Base-by-base conservation (phyloP, 176 grass and related monocot genomes). In the Pharus latifolius region DNA sequence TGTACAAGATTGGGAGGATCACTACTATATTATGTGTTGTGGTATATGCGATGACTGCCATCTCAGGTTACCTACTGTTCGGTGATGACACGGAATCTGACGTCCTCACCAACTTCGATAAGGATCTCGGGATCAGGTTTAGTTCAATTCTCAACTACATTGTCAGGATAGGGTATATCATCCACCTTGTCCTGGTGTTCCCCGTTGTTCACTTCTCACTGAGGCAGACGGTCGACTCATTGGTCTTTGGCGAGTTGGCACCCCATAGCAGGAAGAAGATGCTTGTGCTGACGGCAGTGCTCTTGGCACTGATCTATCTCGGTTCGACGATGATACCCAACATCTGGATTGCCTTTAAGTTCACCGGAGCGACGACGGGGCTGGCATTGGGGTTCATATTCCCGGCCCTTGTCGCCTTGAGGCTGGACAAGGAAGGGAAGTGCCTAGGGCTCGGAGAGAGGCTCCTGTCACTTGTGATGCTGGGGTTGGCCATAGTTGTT, bases 261-360 rank as follows among this genome's bases (percentile, higher is more conserved):
- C 18, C 79, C 13, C 51, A 71, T 41, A 94, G 67, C 73, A 94
- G 76, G 65, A 99, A 88, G 75, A 91, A 68, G 72, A 88, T 56
- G 24, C 58, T 91, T 12, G 27, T 67, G n/a, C 63, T 99, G 83
- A 99, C 95, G 13, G 82, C 72, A 34, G 78, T 94, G n/a, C 82
- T 99, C 23, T 67, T 99, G 44, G 78, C 72, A 0, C 67, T 91
- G 49, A 79, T 99, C 55, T 99, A 94, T 71, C 90, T 99, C 0
- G 95, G 87, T 2, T 99, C 95, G 0, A 99, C 90, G 10, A 88
- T 80, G 42, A 94, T 99, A 84, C 95, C 95, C 31, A 99, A 88
- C 57, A 99, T 99, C 56, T 99, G 95, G 95, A 88, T 94, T 31
- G 90, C 90, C 63, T 99, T 99, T 74, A 99, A 94, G 79, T 99